Conservation (phyloP, 1,139 yeast genomes). For the Blastobotrys indianensis region DNA sequence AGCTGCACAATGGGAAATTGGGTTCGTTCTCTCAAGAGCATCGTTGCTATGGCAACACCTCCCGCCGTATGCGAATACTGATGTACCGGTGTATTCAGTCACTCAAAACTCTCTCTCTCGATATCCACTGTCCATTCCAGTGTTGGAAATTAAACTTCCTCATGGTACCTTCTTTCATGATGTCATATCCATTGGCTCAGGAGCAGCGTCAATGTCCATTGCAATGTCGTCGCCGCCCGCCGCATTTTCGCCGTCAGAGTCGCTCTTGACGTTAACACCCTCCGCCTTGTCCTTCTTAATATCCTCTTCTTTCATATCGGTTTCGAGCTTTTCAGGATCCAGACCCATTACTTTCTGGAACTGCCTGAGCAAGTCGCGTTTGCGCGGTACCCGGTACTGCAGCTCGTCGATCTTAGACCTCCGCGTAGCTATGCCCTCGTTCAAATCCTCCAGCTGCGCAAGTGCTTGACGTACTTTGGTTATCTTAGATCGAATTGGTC, state of each 20-base stretch:
- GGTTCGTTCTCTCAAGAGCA: not conserved
- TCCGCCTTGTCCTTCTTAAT: not conserved
- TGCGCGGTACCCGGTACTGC: slow-evolving; percentile 13
- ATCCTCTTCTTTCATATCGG: not conserved
- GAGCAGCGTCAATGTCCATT: not conserved
- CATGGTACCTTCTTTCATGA: no score
- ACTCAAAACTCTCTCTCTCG: no score
- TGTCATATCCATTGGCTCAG: not conserved
- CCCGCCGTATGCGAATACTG: no score
- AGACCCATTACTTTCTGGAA: slow-evolving; percentile 19
- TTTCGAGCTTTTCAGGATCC: slow-evolving; percentile 1
- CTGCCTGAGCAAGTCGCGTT: slow-evolving; percentile 16
- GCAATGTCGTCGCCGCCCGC: not conserved
- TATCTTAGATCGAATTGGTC: slow-evolving; percentile 24
- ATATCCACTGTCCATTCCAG: no score
- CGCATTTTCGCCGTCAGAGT: no score
- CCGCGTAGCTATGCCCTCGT: slow-evolving; percentile 20
- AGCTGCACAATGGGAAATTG: no score
- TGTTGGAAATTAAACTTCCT: no score
- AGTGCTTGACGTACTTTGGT: slow-evolving; percentile 19
- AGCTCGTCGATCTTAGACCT: slow-evolving; percentile 11
- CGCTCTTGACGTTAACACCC: not conserved
- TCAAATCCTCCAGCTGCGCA: slow-evolving; percentile 19
- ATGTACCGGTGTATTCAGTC: no score
- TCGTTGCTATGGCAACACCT: no score